Evolutionary conservation across 768 basidiomycete genomes (phyloP).

Genomic region (Trametes gibbosa): DNA sequence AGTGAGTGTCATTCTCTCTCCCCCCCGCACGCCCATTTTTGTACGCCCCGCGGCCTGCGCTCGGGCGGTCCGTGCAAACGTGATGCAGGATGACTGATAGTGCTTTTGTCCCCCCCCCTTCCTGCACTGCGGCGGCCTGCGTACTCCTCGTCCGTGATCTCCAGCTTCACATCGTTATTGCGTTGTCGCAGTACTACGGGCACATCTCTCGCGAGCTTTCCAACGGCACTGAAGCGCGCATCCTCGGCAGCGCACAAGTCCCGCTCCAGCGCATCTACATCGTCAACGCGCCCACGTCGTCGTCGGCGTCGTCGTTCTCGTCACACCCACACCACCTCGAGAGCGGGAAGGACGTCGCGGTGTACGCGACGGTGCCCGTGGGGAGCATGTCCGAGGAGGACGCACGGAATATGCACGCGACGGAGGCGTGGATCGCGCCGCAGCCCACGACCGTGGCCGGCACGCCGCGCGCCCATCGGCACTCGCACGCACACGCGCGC

Average conservation of each 20-base stretch:
- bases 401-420: conserved; percentile 48
- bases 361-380: conserved; percentile 73
- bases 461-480: conserved; percentile 26
- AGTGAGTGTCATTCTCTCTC: conserved; percentile 40
- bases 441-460: neutral
- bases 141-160: neutral
- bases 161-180: conserved; percentile 75
- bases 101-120: neutral
- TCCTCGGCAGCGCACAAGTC: conserved; percentile 24
- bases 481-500: conserved; percentile 31
- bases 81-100: conserved; percentile 3
- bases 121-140: neutral
- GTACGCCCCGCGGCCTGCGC: too few relatives aligned
- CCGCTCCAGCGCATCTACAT: conserved; percentile 62
- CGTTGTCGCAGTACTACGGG: conserved; percentile 64
- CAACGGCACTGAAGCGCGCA: conserved; percentile 29
- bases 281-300: conserved; percentile 41
- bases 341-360: conserved; percentile 31
- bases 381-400: conserved; percentile 51
- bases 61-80: neutral
- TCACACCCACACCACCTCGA: conserved; percentile 9
- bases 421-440: conserved; percentile 62
- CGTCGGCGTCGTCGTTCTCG: conserved; percentile 12
- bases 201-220: conserved; percentile 39
- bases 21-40: too few relatives aligned